Evolutionary conservation across 2,329 filamentous ascomycete species (phyloP).

Genomic region (Pseudocercospora musae): DNA sequence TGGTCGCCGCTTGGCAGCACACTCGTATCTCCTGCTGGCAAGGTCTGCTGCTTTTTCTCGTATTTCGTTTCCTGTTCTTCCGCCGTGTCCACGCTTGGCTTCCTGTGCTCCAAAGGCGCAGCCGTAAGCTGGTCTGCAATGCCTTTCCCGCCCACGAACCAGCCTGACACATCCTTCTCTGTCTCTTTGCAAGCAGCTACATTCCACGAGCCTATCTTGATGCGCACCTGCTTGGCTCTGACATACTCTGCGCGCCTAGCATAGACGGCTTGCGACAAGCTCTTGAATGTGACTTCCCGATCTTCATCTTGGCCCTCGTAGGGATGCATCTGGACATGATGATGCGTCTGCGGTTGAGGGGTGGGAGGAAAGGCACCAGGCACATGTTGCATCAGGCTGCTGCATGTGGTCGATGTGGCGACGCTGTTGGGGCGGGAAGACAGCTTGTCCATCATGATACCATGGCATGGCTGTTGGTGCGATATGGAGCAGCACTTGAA

Average conservation of each 20-base stretch:
- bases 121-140: conserved; percentile 62
- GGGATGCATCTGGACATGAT: too few relatives aligned
- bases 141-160: conserved; percentile 80
- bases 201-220: conserved; percentile 96
- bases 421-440: conserved; percentile 21
- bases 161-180: conserved; percentile 80
- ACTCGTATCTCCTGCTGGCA: conserved; percentile 46
- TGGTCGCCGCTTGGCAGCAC: conserved; percentile 58
- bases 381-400: conserved; percentile 43
- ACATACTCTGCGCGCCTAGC: conserved; percentile 77
- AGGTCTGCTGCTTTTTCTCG: conserved; percentile 41
- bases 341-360: conserved; percentile 22
- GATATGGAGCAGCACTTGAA: neutral
- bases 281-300: conserved; percentile 22
- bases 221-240: conserved; percentile 66
- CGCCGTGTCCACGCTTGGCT: conserved; percentile 40
- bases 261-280: conserved; percentile 59
- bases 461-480: neutral
- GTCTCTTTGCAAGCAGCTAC: conserved; percentile 80
- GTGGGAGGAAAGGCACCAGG: conserved; percentile 48
- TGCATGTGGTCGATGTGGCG: conserved; percentile 27
- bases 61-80: conserved; percentile 48
- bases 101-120: conserved; percentile 35
- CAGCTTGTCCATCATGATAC: conserved; percentile 14
- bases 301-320: conserved; percentile 17